Base-by-base conservation (phyloP, 192 early-diverging fungal genomes). In the Backusella parvicylindrica region DNA sequence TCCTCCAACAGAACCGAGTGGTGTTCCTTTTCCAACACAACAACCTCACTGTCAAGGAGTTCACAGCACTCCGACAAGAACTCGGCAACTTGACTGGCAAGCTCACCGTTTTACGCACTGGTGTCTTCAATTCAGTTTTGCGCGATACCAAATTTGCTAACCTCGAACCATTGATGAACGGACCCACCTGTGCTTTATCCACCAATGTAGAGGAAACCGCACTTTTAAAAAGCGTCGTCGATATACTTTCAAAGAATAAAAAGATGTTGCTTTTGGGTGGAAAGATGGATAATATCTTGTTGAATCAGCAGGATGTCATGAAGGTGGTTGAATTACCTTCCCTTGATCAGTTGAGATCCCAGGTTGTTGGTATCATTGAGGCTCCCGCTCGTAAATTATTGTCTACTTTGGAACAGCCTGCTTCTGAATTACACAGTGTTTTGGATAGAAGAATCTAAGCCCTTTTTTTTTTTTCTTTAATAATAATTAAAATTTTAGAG, bases 11-110 rank as follows among this genome's bases (percentile, higher is more conserved):
- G 8, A 89, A 89, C 74, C 76, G 88, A 23, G 79, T 85, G 41
- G 63, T 88, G 38, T 77, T 89, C 65, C 82, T 89, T 38, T 79
- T 84, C 43, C 88, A 89, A 69, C 86, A 88, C 79, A 89, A 89
- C 81, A 89, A 89, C 72, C 81, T 89, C 72, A 84, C 84, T 0
- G 83, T 89, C 32, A 69, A 79, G 37, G 88, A 89, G 74, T 76
- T 86, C 72, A 81, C 82, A 13, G 49, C 79, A 67, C 75, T 89
- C 43, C 84, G 88, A 56, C 78, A 82, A 65, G 83, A 86, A 5
- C 73, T 89, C 13, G 43, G 64, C 3, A 21, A 41, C 6, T 16
- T 66, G 9, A 33, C 66, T 0, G 77, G 72, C 26, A 77, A 84
- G 5, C 72, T 89, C 65, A 84, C 77, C 15, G 81, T 84, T 6